Percentiles rank a stretch among this genome's conserved stretches.
These are phyloP conservation scores for Malus orientalis DNA, from an alignment of 306 rosid species.

Conservation along the genomic window DNA sequence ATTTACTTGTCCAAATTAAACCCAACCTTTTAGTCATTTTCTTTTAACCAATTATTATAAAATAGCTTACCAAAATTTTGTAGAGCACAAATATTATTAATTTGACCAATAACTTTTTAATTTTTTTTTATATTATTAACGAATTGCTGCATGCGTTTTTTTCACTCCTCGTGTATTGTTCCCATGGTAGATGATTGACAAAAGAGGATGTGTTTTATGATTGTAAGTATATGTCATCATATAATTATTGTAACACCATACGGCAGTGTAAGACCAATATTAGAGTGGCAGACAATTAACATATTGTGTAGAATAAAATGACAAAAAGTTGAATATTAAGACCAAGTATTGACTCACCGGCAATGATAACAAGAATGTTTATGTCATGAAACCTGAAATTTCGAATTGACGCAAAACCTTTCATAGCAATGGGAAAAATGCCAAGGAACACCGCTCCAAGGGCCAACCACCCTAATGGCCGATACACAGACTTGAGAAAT, in stretches of 20 bases:
- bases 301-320: not conserved
- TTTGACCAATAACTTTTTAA: not conserved
- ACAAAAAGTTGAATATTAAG: not conserved
- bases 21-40: not conserved
- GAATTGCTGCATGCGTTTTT: not conserved
- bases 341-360: constrained; percentile 39
- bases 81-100: not conserved
- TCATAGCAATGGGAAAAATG: constrained; percentile 37
- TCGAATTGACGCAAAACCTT: constrained; percentile 43
- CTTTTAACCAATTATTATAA: too few species aligned
- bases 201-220: not conserved
- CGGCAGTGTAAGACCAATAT: not conserved
- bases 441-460: constrained; percentile 70
- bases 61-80: not conserved
- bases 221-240: too few species aligned
- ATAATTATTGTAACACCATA: not conserved
- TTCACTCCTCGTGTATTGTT: too few species aligned
- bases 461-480: constrained; percentile 55
- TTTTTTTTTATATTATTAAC: too few species aligned
- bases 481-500: constrained; percentile 44
- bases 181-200: not conserved
- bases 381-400: constrained; percentile 48
- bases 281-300: not conserved
- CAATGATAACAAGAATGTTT: constrained; percentile 64
- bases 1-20: not conserved